phyloP scores from a whole-genome alignment of 2,329 filamentous ascomycete genomes.

The Cordyceps fumosorosea region DNA sequence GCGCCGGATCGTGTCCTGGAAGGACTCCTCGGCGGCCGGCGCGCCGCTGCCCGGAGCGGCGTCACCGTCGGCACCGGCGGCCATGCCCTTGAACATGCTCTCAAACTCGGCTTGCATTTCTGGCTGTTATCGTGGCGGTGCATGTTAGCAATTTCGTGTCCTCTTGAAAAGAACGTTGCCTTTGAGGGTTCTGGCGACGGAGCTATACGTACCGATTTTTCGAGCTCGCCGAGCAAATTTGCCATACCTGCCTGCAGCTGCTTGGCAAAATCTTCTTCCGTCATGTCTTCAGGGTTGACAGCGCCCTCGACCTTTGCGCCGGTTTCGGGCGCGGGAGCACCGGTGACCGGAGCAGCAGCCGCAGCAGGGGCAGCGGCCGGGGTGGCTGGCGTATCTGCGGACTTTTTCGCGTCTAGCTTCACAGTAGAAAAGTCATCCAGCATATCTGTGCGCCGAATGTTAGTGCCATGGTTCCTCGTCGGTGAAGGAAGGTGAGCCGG shows the following conservation, averaged over 20 bases:
- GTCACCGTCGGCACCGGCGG: conserved; percentile 39
- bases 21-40: conserved; percentile 54
- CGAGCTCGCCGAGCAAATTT: conserved; percentile 66
- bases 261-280: conserved; percentile 74
- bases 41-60: conserved; percentile 30
- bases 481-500: background rate
- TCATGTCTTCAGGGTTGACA: conserved; percentile 36
- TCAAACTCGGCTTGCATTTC: conserved; percentile 78
- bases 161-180: too few species aligned
- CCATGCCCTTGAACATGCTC: conserved; percentile 66
- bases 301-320: conserved; percentile 14
- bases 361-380: conserved; percentile 18
- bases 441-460: conserved; percentile 57
- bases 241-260: conserved; percentile 90
- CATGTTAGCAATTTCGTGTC: background rate
- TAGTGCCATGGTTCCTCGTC: background rate
- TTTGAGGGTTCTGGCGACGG: background rate
- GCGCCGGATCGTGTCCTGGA: conserved; percentile 85
- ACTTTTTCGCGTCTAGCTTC: conserved; percentile 36
- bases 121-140: conserved; percentile 32
- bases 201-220: conserved; percentile 42
- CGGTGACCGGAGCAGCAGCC: conserved; percentile 4
- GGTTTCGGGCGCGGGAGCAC: conserved; percentile 12
- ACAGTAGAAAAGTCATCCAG: conserved; percentile 80
- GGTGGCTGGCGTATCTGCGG: conserved; percentile 19